Percentiles rank a stretch among this genome's conserved stretches.
phyloP scores from a whole-genome alignment of 163 green algal genomes.

The Volvox carteri region DNA sequence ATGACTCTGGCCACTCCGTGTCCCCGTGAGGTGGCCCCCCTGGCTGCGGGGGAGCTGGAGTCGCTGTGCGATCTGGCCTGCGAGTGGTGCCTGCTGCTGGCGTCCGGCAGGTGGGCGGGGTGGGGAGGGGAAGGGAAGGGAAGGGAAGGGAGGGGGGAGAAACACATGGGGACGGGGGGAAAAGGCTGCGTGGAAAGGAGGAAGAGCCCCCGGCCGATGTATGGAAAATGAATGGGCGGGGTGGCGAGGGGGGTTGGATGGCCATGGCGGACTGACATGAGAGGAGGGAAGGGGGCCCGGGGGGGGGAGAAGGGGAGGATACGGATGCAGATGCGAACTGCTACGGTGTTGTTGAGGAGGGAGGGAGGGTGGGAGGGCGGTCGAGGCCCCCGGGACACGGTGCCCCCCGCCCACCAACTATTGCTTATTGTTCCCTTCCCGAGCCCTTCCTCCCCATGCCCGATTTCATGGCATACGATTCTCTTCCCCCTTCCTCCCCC shows the following conservation, averaged over 20 bases:
- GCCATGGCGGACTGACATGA: background rate
- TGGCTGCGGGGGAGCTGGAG: constrained; percentile 36
- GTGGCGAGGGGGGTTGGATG: background rate
- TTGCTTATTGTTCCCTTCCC: no score
- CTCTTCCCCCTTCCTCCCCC: no score
- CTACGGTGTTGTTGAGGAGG: no score
- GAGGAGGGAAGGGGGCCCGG: no score
- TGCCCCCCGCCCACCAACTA: no score
- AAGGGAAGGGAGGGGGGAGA: background rate
- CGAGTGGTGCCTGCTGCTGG: constrained; percentile 54
- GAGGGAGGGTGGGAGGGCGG: no score
- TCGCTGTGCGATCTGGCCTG: constrained; percentile 29
- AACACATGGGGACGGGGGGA: background rate
- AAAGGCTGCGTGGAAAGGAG: background rate
- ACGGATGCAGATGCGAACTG: no score
- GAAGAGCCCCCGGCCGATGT: no score
- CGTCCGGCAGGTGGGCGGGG: constrained; percentile 22
- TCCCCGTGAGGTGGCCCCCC: background rate
- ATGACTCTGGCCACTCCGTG: constrained; percentile 6
- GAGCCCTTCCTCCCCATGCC: no score
- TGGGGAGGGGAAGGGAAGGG: background rate
- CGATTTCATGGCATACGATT: no score
- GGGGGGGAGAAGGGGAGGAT: background rate
- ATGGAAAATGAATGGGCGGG: no score
- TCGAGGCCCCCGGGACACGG: no score